Conservation (phyloP, 768 basidiomycete species). For the Boletus vinaceobasis region DNA sequence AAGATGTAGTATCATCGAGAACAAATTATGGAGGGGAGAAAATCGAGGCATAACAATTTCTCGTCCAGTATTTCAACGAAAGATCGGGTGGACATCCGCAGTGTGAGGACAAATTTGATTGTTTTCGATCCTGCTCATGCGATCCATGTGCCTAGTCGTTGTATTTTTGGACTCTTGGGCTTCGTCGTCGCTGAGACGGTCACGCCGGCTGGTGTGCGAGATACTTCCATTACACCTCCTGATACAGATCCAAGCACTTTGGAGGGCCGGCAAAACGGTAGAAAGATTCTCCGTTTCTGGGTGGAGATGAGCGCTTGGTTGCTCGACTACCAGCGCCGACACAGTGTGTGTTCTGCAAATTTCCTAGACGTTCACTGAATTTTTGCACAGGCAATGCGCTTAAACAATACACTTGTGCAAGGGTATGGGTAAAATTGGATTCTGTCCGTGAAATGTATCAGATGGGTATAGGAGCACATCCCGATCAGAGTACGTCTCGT, state of each 20-base stretch:
- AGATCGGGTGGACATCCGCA: slow-evolving; percentile 61
- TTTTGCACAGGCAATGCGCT: slow-evolving; percentile 41
- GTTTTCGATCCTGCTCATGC: slow-evolving; percentile 9
- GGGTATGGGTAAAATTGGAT: slow-evolving; percentile 50
- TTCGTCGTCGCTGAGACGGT: slow-evolving; percentile 30
- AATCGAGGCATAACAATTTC: slow-evolving; percentile 51
- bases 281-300: slow-evolving; percentile 75
- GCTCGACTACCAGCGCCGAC: slow-evolving; percentile 48
- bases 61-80: slow-evolving; percentile 54
- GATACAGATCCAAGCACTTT: slow-evolving; percentile 43
- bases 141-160: slow-evolving; percentile 27
- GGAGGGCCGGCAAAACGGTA: slow-evolving; percentile 50
- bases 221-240: slow-evolving; percentile 53
- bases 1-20: slow-evolving; percentile 61
- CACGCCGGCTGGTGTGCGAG: slow-evolving; percentile 29
- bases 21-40: slow-evolving; percentile 72
- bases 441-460: slow-evolving; percentile 70
- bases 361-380: slow-evolving; percentile 11
- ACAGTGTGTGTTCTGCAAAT: slow-evolving; percentile 35
- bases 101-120: slow-evolving; percentile 44
- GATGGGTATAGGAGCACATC: slow-evolving; percentile 69
- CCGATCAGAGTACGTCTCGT: slow-evolving; percentile 61
- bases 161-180: slow-evolving; percentile 41
- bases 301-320: slow-evolving; percentile 71
- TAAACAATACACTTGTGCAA: slow-evolving; percentile 41